Base-by-base conservation (phyloP, 2,329 filamentous ascomycete genomes). In the Cladosporium sp. region DNA sequence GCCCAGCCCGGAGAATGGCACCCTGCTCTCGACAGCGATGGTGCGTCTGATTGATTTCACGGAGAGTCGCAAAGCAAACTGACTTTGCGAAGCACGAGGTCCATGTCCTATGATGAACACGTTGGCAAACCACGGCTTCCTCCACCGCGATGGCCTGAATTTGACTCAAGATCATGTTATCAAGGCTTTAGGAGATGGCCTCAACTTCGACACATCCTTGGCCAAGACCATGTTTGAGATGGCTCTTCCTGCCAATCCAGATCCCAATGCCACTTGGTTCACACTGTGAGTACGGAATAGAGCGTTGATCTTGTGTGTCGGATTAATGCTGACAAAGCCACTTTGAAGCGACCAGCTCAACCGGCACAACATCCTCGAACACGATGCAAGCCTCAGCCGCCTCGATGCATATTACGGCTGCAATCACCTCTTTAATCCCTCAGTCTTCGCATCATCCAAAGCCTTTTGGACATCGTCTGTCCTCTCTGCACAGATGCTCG, bases 381-480 rank as follows among this genome's bases (percentile, higher is more conserved):
- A 59, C 43, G 59, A 59, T 41, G 57, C 56, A 16, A 58, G 56
- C 31, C 43, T 60, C 28, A 76, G 73, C 38, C 77, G 77, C 22
- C 60, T 67, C 1, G 78, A 81, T 53, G 74, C 71, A 8, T 75
- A 66, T 68, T 71, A 78, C 49, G 78, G 77, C 18, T 74, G 76
- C 62, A 75, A 76, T 57, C 71, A 77, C 58, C 52, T 73, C 52
- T 81, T 82, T 68, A 79, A 81, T 63, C 66, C 74, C 49, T 73
- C 70, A 2, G 62, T 79, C 56, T 82, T 80, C 61, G 70, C 75
- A 48, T 63, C 72, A 52, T 72, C 72, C 0, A 67, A 58, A 37
- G 53, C 58, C 4, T 80, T 74, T 65, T 82, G 76, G 74, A 76
- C 71, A 0, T 66, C 53, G 0, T 61, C 69, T 3, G 63, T 67